These are phyloP conservation scores for Ogataea degrootiae DNA, from an alignment of 805 yeast species.

Conservation along the genomic window DNA sequence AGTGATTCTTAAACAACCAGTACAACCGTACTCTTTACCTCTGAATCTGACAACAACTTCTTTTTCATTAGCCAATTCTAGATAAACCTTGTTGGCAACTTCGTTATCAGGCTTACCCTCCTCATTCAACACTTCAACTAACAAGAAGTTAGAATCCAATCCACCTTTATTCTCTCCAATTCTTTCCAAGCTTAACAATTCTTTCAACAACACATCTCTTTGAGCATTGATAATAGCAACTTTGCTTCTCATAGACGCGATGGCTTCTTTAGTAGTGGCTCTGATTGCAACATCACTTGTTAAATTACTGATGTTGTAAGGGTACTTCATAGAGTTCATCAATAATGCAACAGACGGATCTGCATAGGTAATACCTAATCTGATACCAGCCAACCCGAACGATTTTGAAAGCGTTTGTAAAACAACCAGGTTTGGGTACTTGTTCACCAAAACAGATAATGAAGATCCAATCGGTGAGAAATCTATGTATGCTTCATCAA, in stretches of 20 bases:
- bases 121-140: constrained; percentile 63
- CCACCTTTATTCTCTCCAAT: constrained; percentile 80
- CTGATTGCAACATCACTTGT: constrained; percentile 72
- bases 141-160: constrained; percentile 77
- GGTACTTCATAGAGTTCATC: constrained; percentile 90
- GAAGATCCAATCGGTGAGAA: constrained; percentile 69
- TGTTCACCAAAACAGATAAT: constrained; percentile 69
- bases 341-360: constrained; percentile 54
- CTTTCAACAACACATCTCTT: constrained; percentile 48
- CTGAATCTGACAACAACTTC: constrained; percentile 86
- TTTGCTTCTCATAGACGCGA: constrained; percentile 52
- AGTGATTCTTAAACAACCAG: constrained; percentile 82
- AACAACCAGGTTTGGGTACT: constrained; percentile 78
- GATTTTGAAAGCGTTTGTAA: constrained; percentile 92
- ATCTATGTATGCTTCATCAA: constrained; percentile 95
- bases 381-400: constrained; percentile 92
- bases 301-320: constrained; percentile 84
- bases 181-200: constrained; percentile 51
- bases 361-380: constrained; percentile 80
- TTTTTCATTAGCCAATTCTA: constrained; percentile 61
- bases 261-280: constrained; percentile 59
- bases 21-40: constrained; percentile 86
- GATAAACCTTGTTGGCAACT: constrained; percentile 63
- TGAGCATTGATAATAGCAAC: constrained; percentile 50
- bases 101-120: constrained; percentile 62